These are phyloP conservation scores for Mucor velutinosus DNA, from an alignment of 371 early-diverging fungal species.

Conservation along the genomic window DNA sequence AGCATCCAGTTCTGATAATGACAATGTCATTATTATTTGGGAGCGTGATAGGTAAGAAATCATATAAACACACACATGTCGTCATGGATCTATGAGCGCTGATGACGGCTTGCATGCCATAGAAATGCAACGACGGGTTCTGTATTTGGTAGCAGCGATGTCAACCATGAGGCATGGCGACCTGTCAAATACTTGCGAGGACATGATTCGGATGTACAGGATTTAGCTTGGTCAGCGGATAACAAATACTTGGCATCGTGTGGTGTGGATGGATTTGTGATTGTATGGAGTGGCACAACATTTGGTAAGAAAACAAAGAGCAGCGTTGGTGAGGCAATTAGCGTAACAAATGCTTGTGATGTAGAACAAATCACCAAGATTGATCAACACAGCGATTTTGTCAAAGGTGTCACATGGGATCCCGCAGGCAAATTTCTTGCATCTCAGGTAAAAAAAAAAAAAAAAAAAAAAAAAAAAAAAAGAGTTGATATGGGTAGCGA, in stretches of 20 bases:
- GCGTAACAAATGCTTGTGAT: no score
- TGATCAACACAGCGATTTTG: slow-evolving; percentile 84
- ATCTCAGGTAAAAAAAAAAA: slow-evolving; percentile 67
- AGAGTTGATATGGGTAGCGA: no score
- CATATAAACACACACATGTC: background rate
- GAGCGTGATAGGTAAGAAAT: slow-evolving; percentile 64
- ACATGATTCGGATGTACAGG: slow-evolving; percentile 94
- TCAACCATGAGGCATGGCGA: slow-evolving; percentile 79
- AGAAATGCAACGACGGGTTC: slow-evolving; percentile 45
- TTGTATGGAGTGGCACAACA: slow-evolving; percentile 83
- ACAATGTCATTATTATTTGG: slow-evolving; percentile 92
- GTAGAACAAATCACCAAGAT: slow-evolving; percentile 66
- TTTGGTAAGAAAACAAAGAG: slow-evolving; percentile 61
- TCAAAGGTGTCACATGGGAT: slow-evolving; percentile 97
- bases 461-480: slow-evolving; percentile 7
- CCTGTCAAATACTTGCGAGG: slow-evolving; percentile 82
- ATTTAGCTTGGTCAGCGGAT: slow-evolving; percentile 94
- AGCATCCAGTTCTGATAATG: slow-evolving; percentile 89
- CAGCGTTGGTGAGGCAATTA: no score
- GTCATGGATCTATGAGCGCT: background rate
- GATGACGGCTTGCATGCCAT: background rate
- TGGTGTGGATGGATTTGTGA: slow-evolving; percentile 83
- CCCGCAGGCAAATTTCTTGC: slow-evolving; percentile 94
- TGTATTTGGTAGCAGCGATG: slow-evolving; percentile 60
- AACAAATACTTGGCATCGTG: slow-evolving; percentile 89